A percentile compares a stretch with the other conserved stretches of the same genome.
phyloP scores from a whole-genome alignment of 306 rosid species.

The Lotus japonicus region DNA sequence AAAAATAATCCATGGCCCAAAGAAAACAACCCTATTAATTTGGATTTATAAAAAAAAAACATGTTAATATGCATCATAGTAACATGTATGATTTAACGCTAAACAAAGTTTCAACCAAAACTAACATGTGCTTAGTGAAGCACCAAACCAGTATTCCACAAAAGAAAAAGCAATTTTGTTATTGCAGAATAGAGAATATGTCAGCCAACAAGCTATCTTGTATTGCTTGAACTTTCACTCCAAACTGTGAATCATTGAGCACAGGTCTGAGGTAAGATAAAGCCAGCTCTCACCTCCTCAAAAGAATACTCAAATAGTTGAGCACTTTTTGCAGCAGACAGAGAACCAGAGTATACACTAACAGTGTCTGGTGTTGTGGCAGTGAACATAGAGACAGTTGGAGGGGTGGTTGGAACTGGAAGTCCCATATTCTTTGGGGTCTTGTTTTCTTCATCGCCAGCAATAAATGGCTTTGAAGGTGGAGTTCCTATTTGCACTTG shows the following conservation, averaged over 20 bases:
- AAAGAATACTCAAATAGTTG: constrained; percentile 44
- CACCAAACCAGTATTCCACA: not conserved
- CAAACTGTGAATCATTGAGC: constrained; percentile 20
- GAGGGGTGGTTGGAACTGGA: constrained; percentile 48
- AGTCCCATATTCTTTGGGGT: constrained; percentile 43
- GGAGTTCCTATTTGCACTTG: constrained; percentile 32
- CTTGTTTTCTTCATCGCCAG: constrained; percentile 32
- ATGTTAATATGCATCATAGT: not conserved
- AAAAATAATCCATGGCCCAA: not conserved
- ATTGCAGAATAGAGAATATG: constrained; percentile 8
- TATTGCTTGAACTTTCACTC: not conserved
- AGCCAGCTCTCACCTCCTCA: constrained; percentile 59
- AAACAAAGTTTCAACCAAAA: constrained; percentile 8
- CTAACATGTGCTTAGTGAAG: not conserved
- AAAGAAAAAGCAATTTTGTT: not conserved
- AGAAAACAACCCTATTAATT: not conserved
- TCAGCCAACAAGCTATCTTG: constrained; percentile 3
- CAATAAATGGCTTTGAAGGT: constrained; percentile 27
- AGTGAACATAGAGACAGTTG: constrained; percentile 39
- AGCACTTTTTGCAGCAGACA: constrained; percentile 2
- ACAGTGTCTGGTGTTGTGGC: constrained; percentile 46
- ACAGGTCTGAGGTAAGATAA: constrained; percentile 20
- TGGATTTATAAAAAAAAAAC: not conserved
- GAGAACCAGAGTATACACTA: constrained; percentile 5
- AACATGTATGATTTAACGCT: not conserved